Evolutionary conservation across 352 stramenopile species (phyloP), one percentile per base, ranked within the genome.

Genomic region (Globisporangium sylvaticum): DNA sequence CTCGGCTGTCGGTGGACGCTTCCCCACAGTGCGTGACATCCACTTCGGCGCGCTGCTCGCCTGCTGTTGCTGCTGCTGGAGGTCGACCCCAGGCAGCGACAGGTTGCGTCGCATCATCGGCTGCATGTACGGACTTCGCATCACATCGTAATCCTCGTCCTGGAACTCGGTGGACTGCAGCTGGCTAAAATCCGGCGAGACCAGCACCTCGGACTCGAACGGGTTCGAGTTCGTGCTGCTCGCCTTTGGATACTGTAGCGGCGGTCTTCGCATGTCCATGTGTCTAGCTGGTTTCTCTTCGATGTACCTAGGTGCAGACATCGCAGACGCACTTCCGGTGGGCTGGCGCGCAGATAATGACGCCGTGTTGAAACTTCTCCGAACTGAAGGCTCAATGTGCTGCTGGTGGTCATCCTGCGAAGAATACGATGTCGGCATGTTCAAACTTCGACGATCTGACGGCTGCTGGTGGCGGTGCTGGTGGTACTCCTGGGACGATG

Each of bases 51-150:
- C 50, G 20, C 39, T 44, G 9, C 25, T 32, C 29, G 67, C 12
- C 61, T 69, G 67, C 37, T 76, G 69, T 18, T 60, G 14, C 58
- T 32, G 14, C 58, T 32, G 61, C 34, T 37, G 53, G 6, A 65
- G 56, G 29, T 31, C 78, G 69, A 2, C 73, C 50, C 56, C 60
- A 50, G 24, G 75, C 65, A 83, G 58, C 10, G 80, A 88, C 31
- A 75, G 39, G 27, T 83, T 80, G 39, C 80, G 77, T 3, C 80
- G 75, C 20, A 89, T 78, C 31, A 60, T 48, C 4, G 66, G 65
- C 18, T 71, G 72, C 34, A 56, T 60, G 52, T 37, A 58, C 62
- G 61, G 50, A 25, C 22, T 64, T 25, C 27, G 62, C 56, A 75
- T 44, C 12, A 25, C 53, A 39, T 57, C 65, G 4, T 65, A 42